These are phyloP conservation scores for Piromyces sp. DNA, from an alignment of 192 early-diverging fungal genomes.

Conservation along the genomic window DNA sequence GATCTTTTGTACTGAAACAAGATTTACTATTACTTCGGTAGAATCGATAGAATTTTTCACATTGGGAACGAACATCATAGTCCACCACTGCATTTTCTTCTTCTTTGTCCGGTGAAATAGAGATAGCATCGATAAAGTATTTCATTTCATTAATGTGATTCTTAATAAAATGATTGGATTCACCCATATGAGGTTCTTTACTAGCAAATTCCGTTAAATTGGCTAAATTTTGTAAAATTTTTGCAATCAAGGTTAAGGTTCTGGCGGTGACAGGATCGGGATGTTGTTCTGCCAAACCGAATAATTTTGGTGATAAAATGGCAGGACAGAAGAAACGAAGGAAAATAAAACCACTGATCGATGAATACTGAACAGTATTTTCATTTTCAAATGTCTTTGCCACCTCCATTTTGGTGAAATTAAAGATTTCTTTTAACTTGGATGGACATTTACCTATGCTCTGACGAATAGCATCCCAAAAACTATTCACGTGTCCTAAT, in stretches of 20 bases:
- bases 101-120: background rate
- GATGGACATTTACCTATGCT: background rate
- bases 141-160: background rate
- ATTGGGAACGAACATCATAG: background rate
- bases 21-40: background rate
- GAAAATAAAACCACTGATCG: slow-evolving; percentile 49
- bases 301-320: slow-evolving; percentile 48
- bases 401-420: background rate
- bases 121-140: background rate
- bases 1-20: background rate
- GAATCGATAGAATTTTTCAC: background rate
- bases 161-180: background rate
- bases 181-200: slow-evolving; percentile 51
- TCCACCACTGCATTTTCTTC: background rate
- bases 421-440: background rate
- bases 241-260: slow-evolving; percentile 51
- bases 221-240: slow-evolving; percentile 50
- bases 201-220: slow-evolving; percentile 42
- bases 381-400: slow-evolving; percentile 1
- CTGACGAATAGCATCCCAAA: background rate
- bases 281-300: slow-evolving; percentile 48
- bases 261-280: slow-evolving; percentile 33
- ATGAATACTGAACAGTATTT: slow-evolving; percentile 5
- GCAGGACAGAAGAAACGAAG: slow-evolving; percentile 53
- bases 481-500: background rate